Conservation (phyloP, 73 alveolate species). For the Paramecium pentaurelia region DNA sequence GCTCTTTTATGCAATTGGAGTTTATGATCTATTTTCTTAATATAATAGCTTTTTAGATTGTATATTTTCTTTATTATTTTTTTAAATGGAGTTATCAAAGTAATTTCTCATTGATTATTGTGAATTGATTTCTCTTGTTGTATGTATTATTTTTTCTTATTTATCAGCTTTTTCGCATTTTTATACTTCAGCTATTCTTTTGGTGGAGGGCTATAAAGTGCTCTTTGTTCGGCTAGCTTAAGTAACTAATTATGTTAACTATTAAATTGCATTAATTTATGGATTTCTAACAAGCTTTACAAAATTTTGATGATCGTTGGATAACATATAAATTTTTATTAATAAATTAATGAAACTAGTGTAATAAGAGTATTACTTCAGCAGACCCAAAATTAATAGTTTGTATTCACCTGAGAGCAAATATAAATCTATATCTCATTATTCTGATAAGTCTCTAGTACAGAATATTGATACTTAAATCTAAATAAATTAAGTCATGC, state of each 20-base stretch:
- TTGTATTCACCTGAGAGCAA: background rate
- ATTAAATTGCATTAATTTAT: background rate
- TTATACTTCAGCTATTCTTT: background rate
- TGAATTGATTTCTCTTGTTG: background rate
- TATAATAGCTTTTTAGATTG: background rate
- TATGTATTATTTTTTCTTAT: background rate
- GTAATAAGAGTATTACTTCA: background rate
- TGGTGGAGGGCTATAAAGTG: background rate
- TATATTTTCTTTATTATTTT: background rate
- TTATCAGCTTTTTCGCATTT: background rate
- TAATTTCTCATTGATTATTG: background rate
- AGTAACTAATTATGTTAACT: background rate
- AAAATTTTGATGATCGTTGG: slow-evolving; percentile 10
- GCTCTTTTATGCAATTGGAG: background rate
- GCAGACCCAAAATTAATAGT: background rate
- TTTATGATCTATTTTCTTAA: background rate
- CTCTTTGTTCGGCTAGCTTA: background rate
- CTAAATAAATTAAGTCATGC: background rate
- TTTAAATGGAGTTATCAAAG: background rate
- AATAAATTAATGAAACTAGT: background rate
- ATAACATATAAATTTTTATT: background rate
- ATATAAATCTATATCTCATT: slow-evolving; percentile 5
- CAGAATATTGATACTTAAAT: background rate
- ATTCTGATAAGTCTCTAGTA: background rate
- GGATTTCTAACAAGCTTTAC: background rate